Evolutionary conservation across 2,329 filamentous ascomycete genomes (phyloP), one percentile per base, ranked within the genome.

Genomic region (Aspergillus ruber): DNA sequence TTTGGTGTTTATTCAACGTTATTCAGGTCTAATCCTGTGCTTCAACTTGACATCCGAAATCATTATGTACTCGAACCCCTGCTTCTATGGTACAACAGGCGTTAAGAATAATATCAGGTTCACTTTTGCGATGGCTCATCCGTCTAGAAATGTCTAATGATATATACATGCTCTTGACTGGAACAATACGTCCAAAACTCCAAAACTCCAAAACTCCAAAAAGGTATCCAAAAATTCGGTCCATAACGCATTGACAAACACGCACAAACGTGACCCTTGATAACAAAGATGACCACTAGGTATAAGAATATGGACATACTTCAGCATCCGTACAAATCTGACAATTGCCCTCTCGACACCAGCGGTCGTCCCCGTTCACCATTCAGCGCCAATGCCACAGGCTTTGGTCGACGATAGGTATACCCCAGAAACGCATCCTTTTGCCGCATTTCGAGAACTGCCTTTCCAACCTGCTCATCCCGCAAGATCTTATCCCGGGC

Each of bases 361-460:
- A 57, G 49, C 13, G 58, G 51, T 38, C 64, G 59, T 12, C 66
- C 66, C 48, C 64, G 56, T 38, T 69, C 63, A 21, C 54, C 53
- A n/a, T 61, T 58, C 13, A 72, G 51, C 2, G 63, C 66, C 49
- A 67, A 50, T 27, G 57, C 53, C 42, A 68, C 58, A 3, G 63
- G 60, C 45, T 65, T 70, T 3, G 71, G 70, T 39, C 69, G 67
- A 32, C 83, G 80, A 75, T 93, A 97, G 2, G 86, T 88, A 64
- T 98, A 98, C 1, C 91, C 91, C 51, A 94, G 69, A 67, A 97
- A 97, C 0, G 89, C 90, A 21, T 81, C 86, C 63, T 79, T 80
- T 69, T 91, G 95, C 50, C 93, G 80, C 54, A 93, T 78, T 56
- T 88, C 83, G 66, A 97, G 73, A n/a, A 86, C 89, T 13, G 77